phyloP scores from a whole-genome alignment of 768 basidiomycete genomes.

The Russula sp. region DNA sequence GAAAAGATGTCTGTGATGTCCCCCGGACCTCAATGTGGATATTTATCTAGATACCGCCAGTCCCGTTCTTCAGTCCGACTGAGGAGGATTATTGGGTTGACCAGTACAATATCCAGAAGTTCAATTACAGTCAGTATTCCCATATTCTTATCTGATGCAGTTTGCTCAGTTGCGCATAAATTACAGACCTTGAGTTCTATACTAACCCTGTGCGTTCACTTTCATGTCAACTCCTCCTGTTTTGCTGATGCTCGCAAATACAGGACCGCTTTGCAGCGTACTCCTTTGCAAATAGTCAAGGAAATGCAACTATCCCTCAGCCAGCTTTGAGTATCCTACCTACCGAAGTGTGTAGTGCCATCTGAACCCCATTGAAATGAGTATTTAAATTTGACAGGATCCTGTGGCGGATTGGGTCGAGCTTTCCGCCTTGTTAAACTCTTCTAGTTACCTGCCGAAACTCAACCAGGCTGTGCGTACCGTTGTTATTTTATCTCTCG shows the following conservation, averaged over 20 bases:
- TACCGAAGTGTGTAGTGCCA: slow-evolving; percentile 30
- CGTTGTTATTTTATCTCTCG: not conserved
- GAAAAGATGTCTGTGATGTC: not conserved
- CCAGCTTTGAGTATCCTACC: slow-evolving; percentile 45
- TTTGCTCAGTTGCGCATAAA: slow-evolving; percentile 3
- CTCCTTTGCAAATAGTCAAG: slow-evolving; percentile 40
- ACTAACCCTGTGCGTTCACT: slow-evolving; percentile 39
- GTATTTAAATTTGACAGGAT: slow-evolving; percentile 35
- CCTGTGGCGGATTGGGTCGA: slow-evolving; percentile 46
- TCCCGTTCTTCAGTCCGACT: slow-evolving; percentile 55
- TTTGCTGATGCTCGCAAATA: not conserved
- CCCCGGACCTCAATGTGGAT: slow-evolving; percentile 1
- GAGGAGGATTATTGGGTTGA: slow-evolving; percentile 73
- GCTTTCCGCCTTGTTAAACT: slow-evolving; percentile 33
- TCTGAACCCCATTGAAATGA: not conserved
- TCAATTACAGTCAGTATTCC: slow-evolving; percentile 53
- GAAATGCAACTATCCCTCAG: slow-evolving; percentile 43
- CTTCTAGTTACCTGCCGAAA: slow-evolving; percentile 37
- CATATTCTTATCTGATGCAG: not conserved
- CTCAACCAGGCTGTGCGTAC: slow-evolving; percentile 38
- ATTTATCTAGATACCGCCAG: slow-evolving; percentile 49
- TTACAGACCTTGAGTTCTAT: slow-evolving; percentile 64
- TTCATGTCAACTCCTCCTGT: slow-evolving; percentile 33
- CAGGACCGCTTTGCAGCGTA: slow-evolving; percentile 43
- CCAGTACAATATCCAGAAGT: slow-evolving; percentile 56